Evolutionary conservation across 2,329 filamentous ascomycete species (phyloP).

Genomic region (Lachnellula cervina): DNA sequence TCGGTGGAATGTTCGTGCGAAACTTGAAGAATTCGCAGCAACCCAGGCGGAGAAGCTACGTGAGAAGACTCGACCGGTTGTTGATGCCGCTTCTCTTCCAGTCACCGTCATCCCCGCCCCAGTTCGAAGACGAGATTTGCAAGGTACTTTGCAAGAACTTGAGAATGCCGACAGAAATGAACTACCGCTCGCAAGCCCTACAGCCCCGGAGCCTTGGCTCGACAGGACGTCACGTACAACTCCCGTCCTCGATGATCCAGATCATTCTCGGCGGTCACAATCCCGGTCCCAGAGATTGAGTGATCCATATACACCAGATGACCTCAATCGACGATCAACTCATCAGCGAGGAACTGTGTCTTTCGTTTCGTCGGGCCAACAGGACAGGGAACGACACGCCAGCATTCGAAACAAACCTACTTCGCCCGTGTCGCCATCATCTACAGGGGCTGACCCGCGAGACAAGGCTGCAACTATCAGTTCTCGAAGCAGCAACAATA

Average conservation of each 20-base stretch:
- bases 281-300: slow-evolving; percentile 14
- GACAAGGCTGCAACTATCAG: slow-evolving; percentile 7
- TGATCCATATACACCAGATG: slow-evolving; percentile 27
- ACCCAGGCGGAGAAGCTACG: slow-evolving; percentile 56
- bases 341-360: slow-evolving; percentile 28
- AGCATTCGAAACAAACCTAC: slow-evolving; percentile 1
- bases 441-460: neutral
- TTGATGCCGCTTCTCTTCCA: slow-evolving; percentile 51
- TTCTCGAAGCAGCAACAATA: slow-evolving; percentile 14
- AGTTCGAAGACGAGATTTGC: slow-evolving; percentile 51
- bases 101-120: slow-evolving; percentile 59
- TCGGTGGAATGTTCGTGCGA: slow-evolving; percentile 52
- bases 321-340: slow-evolving; percentile 19
- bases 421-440: slow-evolving; percentile 11
- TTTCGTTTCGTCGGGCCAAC: slow-evolving; percentile 19
- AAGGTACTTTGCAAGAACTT: slow-evolving; percentile 50
- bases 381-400: slow-evolving; percentile 7
- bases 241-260: neutral
- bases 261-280: neutral
- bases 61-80: slow-evolving; percentile 50
- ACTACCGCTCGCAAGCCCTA: neutral
- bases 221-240: neutral
- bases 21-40: slow-evolving; percentile 57
- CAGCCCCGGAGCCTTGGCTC: neutral
- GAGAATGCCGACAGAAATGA: slow-evolving; percentile 13